A percentile compares a stretch with the other conserved stretches of the same genome.
Conservation (phyloP, 306 rosid genomes). For the Trifolium repens region DNA sequence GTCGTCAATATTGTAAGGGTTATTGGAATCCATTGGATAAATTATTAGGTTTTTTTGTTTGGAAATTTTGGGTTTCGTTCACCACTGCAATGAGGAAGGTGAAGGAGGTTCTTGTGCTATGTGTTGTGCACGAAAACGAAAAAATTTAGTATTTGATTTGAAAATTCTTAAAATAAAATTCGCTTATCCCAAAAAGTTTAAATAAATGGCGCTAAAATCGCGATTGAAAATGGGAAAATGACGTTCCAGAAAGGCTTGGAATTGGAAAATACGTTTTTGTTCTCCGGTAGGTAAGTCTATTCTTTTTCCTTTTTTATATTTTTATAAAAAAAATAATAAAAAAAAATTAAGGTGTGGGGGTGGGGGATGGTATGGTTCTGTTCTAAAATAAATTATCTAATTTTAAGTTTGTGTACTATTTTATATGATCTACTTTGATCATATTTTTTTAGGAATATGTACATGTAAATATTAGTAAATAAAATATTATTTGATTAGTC, state of each 20-base stretch:
- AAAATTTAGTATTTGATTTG: slow-evolving; percentile 1
- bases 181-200: background rate
- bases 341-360: too few relatives aligned
- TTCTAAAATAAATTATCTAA: too few relatives aligned
- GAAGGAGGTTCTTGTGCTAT: background rate
- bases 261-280: too few relatives aligned
- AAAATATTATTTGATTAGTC: too few relatives aligned
- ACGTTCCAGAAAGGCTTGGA: background rate
- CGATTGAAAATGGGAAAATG: slow-evolving; percentile 6
- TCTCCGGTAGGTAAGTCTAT: too few relatives aligned
- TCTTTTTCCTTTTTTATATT: too few relatives aligned
- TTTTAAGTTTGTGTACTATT: too few relatives aligned
- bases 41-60: slow-evolving; percentile 3
- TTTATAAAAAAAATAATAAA: too few relatives aligned
- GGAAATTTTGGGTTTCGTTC: slow-evolving; percentile 6
- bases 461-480: too few relatives aligned
- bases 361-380: too few relatives aligned
- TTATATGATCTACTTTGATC: too few relatives aligned
- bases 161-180: background rate
- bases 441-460: too few relatives aligned
- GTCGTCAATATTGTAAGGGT: slow-evolving; percentile 52
- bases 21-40: slow-evolving; percentile 56
- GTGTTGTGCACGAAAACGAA: background rate
- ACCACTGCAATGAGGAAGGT: background rate
- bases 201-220: slow-evolving; percentile 27